A percentile compares a stretch with the other conserved stretches of the same genome.
These are phyloP conservation scores for Xylaria flabelliformis DNA, from an alignment of 495 filamentous ascomycete genomes.

Conservation along the genomic window DNA sequence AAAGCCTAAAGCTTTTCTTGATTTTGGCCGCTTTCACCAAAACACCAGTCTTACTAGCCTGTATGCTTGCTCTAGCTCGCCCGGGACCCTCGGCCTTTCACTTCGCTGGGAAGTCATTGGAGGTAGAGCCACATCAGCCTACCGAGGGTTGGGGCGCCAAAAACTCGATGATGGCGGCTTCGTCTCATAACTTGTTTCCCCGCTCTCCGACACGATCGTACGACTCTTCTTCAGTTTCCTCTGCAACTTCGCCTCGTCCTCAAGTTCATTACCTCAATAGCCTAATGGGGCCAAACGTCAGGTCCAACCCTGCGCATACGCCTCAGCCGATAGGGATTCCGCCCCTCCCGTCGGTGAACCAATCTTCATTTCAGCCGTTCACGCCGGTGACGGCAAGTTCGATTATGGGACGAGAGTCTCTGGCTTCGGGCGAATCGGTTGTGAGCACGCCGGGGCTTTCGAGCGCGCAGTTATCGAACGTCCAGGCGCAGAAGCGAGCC, in stretches of 20 bases:
- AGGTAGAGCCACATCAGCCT: slow-evolving; percentile 22
- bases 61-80: slow-evolving; percentile 28
- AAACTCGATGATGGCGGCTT: slow-evolving; percentile 57
- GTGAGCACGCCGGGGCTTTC: slow-evolving; percentile 58
- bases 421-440: slow-evolving; percentile 58
- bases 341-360: slow-evolving; percentile 45
- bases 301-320: slow-evolving; percentile 44
- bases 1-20: slow-evolving; percentile 17
- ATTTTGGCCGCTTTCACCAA: slow-evolving; percentile 4
- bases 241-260: slow-evolving; percentile 59
- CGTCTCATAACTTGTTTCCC: slow-evolving; percentile 58
- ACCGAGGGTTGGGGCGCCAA: slow-evolving; percentile 31
- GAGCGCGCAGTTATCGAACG: slow-evolving; percentile 50
- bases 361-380: slow-evolving; percentile 52
- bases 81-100: slow-evolving; percentile 25
- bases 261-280: slow-evolving; percentile 53
- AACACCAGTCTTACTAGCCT: slow-evolving; percentile 8
- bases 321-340: slow-evolving; percentile 56
- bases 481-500: slow-evolving; percentile 82
- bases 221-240: slow-evolving; percentile 62
- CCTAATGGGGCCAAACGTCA: slow-evolving; percentile 50
- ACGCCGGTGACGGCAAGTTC: slow-evolving; percentile 56
- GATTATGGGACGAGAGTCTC: slow-evolving; percentile 59
- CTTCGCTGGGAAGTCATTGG: slow-evolving; percentile 23
- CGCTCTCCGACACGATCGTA: slow-evolving; percentile 63